Evolutionary conservation across 441 rosid species (phyloP).

Genomic region (Corymbia citriodora): DNA sequence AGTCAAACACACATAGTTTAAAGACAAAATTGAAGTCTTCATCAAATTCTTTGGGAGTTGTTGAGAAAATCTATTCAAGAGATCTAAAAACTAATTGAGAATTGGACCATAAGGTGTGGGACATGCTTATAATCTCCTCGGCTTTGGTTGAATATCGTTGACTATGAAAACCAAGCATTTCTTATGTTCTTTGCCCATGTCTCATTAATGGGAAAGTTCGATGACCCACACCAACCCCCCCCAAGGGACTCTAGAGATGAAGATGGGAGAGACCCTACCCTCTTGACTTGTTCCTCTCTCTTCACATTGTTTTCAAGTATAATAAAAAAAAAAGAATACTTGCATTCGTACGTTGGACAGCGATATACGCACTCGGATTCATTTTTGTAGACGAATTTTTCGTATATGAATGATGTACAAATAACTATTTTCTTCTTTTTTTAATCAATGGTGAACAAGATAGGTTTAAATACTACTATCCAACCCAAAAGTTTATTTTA

Average conservation of each 20-base stretch:
- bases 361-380: fast-evolving
- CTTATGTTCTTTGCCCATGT: too few species aligned
- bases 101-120: background rate
- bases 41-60: background rate
- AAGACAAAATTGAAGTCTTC: background rate
- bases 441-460: background rate
- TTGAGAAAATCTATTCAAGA: background rate
- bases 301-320: too few species aligned
- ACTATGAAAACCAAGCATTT: background rate
- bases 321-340: background rate
- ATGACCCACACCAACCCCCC: too few species aligned
- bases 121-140: background rate
- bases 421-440: too few species aligned
- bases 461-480: background rate
- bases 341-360: background rate
- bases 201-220: too few species aligned
- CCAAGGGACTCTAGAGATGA: background rate
- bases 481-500: background rate
- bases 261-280: background rate
- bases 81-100: background rate
- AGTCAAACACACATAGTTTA: background rate
- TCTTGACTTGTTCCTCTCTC: background rate
- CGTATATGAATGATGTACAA: too few species aligned
- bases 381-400: background rate
- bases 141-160: background rate